A percentile compares a stretch with the other conserved stretches of the same genome.
Evolutionary conservation across 2,329 filamentous ascomycete species (phyloP).

Genomic region (Colletotrichum sp.): DNA sequence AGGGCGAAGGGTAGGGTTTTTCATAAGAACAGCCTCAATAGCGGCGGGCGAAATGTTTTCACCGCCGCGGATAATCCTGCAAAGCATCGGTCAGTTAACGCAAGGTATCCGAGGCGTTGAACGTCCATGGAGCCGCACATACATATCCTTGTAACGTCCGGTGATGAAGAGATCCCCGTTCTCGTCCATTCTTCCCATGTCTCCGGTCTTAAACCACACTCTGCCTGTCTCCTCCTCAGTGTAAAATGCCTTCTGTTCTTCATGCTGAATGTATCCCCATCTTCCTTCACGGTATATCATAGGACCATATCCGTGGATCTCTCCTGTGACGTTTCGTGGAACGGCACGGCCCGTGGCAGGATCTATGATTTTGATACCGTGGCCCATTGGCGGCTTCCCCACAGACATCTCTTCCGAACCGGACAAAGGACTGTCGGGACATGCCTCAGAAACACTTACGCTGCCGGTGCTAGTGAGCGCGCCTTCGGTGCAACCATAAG

Average conservation of each 20-base stretch:
- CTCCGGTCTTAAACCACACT: background rate
- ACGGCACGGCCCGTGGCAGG: background rate
- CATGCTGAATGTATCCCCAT: background rate
- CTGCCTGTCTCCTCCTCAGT: background rate
- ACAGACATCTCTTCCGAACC: background rate
- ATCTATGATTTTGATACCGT: background rate
- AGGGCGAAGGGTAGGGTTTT: background rate
- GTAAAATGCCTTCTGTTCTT: background rate
- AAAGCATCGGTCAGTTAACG: too few species aligned
- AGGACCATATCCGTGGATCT: background rate
- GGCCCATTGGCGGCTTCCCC: background rate
- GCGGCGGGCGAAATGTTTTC: background rate
- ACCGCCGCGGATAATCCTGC: background rate
- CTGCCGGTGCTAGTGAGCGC: background rate
- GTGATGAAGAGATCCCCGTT: background rate
- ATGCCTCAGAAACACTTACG: accelerated
- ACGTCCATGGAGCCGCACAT: background rate
- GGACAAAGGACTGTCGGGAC: background rate
- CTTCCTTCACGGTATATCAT: background rate
- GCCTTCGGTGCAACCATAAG: background rate
- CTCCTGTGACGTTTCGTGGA: background rate
- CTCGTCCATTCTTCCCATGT: background rate
- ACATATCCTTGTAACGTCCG: background rate
- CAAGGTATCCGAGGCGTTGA: too few species aligned
- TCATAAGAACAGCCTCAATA: background rate